Conservation (phyloP, 768 basidiomycete species). For the Calocera viscosa region DNA sequence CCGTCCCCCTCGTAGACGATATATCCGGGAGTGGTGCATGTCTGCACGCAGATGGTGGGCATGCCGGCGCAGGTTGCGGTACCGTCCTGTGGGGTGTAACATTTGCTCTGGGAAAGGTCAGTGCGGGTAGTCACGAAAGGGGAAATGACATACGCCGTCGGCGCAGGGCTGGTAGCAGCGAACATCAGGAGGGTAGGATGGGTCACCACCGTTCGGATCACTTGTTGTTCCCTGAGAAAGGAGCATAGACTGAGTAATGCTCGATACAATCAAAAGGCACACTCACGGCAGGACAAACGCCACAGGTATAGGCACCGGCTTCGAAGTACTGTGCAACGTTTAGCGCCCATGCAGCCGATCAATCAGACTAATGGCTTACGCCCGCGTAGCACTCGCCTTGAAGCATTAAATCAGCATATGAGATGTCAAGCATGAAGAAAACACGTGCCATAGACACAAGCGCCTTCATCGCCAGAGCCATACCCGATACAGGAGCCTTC, state of each 20-base stretch:
- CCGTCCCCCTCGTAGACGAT: neutral
- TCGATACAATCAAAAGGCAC: neutral
- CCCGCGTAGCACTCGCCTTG: neutral
- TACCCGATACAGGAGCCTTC: neutral
- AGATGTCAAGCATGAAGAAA: no score
- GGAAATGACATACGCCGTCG: neutral
- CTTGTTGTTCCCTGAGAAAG: neutral
- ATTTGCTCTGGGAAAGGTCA: neutral
- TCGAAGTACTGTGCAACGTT: neutral
- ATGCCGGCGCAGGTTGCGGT: neutral
- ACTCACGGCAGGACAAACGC: neutral
- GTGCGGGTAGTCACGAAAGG: neutral
- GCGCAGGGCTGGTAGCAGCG: conserved; percentile 3
- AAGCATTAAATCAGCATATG: neutral
- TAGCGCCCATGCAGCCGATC: neutral
- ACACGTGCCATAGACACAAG: neutral
- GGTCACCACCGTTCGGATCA: neutral
- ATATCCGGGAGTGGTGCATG: neutral
- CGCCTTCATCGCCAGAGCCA: neutral
- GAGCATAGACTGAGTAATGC: neutral
- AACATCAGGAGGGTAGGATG: neutral
- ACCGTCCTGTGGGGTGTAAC: neutral
- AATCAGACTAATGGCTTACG: neutral
- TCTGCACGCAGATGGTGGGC: neutral
- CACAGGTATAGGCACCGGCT: neutral